phyloP scores from a whole-genome alignment of 441 rosid genomes.

The Biscutella laevigata region DNA sequence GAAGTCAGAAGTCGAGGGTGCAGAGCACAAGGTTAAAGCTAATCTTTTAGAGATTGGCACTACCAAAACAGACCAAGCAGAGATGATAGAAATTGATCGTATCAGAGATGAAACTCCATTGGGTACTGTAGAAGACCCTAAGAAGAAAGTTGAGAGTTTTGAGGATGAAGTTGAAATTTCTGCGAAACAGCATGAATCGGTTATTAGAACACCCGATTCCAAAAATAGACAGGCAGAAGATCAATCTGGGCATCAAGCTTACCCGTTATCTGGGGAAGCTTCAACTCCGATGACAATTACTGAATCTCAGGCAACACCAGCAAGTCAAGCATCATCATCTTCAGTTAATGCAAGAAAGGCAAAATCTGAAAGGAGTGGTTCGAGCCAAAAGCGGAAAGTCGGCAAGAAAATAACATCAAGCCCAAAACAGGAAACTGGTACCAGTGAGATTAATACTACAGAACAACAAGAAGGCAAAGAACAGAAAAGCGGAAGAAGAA shows the following conservation, averaged over 20 bases:
- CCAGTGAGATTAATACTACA: too few species aligned
- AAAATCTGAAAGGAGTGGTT: constrained; percentile 41
- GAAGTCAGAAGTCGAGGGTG: constrained; percentile 43
- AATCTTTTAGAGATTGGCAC: constrained; percentile 33
- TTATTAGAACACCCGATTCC: constrained; percentile 33
- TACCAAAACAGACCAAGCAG: constrained; percentile 19
- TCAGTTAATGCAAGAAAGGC: constrained; percentile 48
- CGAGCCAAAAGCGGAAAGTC: constrained; percentile 50
- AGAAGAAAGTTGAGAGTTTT: constrained; percentile 30
- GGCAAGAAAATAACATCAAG: constrained; percentile 54
- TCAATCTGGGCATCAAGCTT: constrained; percentile 41
- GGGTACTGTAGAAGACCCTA: constrained; percentile 24
- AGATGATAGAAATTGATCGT: constrained; percentile 32
- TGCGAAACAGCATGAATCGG: constrained; percentile 29
- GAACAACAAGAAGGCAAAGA: constrained; percentile 49
- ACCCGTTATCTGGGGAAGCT: constrained; percentile 44
- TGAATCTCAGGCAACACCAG: constrained; percentile 83
- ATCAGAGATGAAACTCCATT: constrained; percentile 28
- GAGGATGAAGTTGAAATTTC: constrained; percentile 27
- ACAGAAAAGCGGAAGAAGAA: constrained; percentile 54
- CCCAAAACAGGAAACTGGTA: constrained; percentile 46
- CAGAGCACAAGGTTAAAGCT: constrained; percentile 32
- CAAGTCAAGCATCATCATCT: constrained; percentile 54
- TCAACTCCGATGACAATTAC: constrained; percentile 55
- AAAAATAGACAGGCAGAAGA: constrained; percentile 37